These are phyloP conservation scores for Telfairia occidentalis DNA, from an alignment of 331 rosid genomes.

Conservation along the genomic window DNA sequence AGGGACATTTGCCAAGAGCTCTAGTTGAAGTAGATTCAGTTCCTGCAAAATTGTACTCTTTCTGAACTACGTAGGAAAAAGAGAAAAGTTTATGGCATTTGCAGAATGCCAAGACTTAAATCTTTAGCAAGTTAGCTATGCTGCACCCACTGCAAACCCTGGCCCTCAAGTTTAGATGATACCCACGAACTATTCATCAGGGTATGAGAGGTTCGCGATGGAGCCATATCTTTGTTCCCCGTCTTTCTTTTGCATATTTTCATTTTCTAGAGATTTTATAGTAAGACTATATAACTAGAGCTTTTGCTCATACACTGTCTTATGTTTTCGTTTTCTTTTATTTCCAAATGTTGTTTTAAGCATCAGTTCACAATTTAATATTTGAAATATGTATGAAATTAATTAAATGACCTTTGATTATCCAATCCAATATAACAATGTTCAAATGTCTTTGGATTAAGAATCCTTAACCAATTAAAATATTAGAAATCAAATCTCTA, in stretches of 20 bases:
- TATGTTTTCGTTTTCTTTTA: background rate
- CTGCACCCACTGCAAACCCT: background rate
- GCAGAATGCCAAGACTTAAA: background rate
- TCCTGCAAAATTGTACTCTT: background rate
- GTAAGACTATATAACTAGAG: background rate
- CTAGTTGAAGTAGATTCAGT: conserved; percentile 5
- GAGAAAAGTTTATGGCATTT: background rate
- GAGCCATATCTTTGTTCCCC: background rate
- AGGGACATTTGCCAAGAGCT: background rate
- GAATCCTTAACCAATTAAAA: too few species aligned
- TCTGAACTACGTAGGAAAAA: background rate
- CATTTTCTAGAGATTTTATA: background rate
- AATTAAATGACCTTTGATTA: too few species aligned
- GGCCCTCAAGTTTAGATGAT: background rate
- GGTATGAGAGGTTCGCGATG: background rate
- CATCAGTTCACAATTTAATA: background rate
- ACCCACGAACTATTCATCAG: background rate
- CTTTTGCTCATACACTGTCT: background rate
- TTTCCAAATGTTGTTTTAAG: background rate
- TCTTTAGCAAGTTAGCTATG: background rate
- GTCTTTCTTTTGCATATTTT: background rate
- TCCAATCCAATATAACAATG: too few species aligned
- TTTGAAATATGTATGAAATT: background rate
- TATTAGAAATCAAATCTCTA: too few species aligned
- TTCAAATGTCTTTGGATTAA: too few species aligned